phyloP scores from a whole-genome alignment of 495 filamentous ascomycete genomes.

The Neurospora africana region DNA sequence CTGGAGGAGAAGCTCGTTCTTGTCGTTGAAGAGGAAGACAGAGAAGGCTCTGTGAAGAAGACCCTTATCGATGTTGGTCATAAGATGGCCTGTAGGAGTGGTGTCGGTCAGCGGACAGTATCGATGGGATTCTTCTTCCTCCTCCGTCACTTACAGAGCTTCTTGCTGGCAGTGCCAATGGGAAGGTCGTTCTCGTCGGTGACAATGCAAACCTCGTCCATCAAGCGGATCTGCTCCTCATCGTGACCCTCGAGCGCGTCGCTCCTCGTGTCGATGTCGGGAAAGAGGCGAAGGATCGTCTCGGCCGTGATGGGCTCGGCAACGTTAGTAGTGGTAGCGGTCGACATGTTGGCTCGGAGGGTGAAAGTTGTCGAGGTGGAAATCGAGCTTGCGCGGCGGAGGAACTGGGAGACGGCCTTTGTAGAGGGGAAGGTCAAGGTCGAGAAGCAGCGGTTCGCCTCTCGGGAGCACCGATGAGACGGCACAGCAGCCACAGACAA shows the following conservation, averaged over 20 bases:
- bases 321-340: slow-evolving; percentile 28
- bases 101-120: slow-evolving; percentile 6
- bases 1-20: slow-evolving; percentile 81
- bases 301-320: slow-evolving; percentile 62
- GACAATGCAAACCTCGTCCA: slow-evolving; percentile 99
- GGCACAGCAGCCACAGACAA: not conserved
- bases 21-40: slow-evolving; percentile 92
- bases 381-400: not conserved
- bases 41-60: slow-evolving; percentile 96
- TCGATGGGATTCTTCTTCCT: not conserved
- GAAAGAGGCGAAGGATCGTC: slow-evolving; percentile 80
- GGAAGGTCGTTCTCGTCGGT: slow-evolving; percentile 83
- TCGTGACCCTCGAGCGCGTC: slow-evolving; percentile 77
- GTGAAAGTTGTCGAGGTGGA: not conserved
- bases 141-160: slow-evolving; percentile 60
- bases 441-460: not conserved
- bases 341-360: slow-evolving; percentile 17
- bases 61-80: slow-evolving; percentile 94
- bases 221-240: slow-evolving; percentile 91
- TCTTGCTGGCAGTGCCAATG: slow-evolving; percentile 97
- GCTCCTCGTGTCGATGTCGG: slow-evolving; percentile 87
- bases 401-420: not conserved
- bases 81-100: slow-evolving; percentile 69
- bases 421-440: not conserved
- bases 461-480: not conserved